Conservation (phyloP, 352 stramenopile species). For the Phytophthora pisi region DNA sequence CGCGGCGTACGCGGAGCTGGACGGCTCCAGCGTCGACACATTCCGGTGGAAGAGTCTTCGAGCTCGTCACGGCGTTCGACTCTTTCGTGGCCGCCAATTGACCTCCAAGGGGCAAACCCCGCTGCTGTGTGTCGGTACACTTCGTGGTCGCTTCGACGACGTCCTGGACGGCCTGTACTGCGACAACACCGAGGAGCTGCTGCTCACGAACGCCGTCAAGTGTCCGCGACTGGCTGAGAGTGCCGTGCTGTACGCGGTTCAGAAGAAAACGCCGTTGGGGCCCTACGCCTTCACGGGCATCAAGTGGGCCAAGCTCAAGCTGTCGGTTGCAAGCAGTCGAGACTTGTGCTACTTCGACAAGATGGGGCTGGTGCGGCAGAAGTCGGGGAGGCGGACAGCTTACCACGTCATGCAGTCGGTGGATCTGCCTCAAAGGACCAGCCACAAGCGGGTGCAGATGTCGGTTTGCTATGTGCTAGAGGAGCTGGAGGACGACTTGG, state of each 20-base stretch:
- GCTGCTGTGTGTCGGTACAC: slow-evolving; percentile 35
- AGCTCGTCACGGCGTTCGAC: slow-evolving; percentile 20
- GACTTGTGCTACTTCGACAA: slow-evolving; percentile 48
- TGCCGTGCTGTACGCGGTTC: slow-evolving; percentile 30
- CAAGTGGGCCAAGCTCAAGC: slow-evolving; percentile 37
- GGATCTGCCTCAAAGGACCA: slow-evolving; percentile 13
- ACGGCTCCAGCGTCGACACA: slow-evolving; percentile 23
- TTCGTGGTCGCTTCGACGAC: slow-evolving; percentile 39
- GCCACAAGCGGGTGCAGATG: slow-evolving; percentile 16
- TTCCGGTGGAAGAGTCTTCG: slow-evolving; percentile 39
- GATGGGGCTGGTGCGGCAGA: slow-evolving; percentile 26
- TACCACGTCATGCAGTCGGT: slow-evolving; percentile 42
- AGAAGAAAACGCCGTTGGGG: slow-evolving; percentile 19
- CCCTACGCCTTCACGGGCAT: slow-evolving; percentile 42
- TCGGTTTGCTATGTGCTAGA: slow-evolving; percentile 40
- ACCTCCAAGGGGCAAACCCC: slow-evolving; percentile 5
- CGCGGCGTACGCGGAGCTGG: slow-evolving; percentile 32
- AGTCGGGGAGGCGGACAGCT: slow-evolving; percentile 24
- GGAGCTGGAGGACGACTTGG: slow-evolving; percentile 19
- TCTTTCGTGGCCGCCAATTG: slow-evolving; percentile 32
- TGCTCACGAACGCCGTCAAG: slow-evolving; percentile 35
- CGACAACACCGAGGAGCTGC: slow-evolving; percentile 36
- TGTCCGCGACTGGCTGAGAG: slow-evolving; percentile 30
- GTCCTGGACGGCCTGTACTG: slow-evolving; percentile 43
- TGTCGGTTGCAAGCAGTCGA: slow-evolving; percentile 27